These are phyloP conservation scores for Aaosphaeria pasadenensis DNA, from an alignment of 2,329 filamentous ascomycete species.

Conservation along the genomic window DNA sequence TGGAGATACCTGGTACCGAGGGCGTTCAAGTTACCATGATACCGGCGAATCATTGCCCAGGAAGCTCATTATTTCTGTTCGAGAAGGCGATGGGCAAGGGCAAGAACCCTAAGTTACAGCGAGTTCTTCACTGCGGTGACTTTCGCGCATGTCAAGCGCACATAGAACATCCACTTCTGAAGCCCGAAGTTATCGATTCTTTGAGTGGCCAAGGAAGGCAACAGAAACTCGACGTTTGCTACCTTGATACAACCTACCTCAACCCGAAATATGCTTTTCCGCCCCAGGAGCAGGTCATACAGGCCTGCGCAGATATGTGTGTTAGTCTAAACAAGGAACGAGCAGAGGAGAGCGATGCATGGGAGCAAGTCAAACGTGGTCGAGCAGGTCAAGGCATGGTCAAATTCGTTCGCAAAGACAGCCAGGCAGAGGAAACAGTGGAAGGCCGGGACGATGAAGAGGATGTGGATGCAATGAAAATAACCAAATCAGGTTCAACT, in stretches of 20 bases:
- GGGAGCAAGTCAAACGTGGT: slow-evolving; percentile 56
- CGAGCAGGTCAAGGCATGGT: slow-evolving; percentile 59
- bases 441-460: slow-evolving; percentile 29
- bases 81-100: slow-evolving; percentile 70
- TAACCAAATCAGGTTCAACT: slow-evolving; percentile 14
- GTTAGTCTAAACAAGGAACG: slow-evolving; percentile 69
- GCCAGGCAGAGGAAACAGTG: slow-evolving; percentile 23
- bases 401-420: slow-evolving; percentile 56
- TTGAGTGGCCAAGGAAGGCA: slow-evolving; percentile 69
- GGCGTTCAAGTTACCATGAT: slow-evolving; percentile 92
- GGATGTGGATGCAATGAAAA: slow-evolving; percentile 28
- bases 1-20: slow-evolving; percentile 76
- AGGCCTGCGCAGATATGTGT: slow-evolving; percentile 83
- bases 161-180: slow-evolving; percentile 75
- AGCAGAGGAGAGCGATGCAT: slow-evolving; percentile 54
- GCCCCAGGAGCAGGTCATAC: slow-evolving; percentile 80
- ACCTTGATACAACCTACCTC: slow-evolving; percentile 95
- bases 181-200: slow-evolving; percentile 69
- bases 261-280: slow-evolving; percentile 96
- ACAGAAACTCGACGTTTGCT: slow-evolving; percentile 92
- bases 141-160: slow-evolving; percentile 89
- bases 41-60: slow-evolving; percentile 92
- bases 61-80: slow-evolving; percentile 90
- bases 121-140: slow-evolving; percentile 92
- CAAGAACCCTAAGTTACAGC: slow-evolving; percentile 60